A percentile compares a stretch with the other conserved stretches of the same genome.
phyloP scores from a whole-genome alignment of 768 basidiomycete species.

The Tylopilus subfusipes region DNA sequence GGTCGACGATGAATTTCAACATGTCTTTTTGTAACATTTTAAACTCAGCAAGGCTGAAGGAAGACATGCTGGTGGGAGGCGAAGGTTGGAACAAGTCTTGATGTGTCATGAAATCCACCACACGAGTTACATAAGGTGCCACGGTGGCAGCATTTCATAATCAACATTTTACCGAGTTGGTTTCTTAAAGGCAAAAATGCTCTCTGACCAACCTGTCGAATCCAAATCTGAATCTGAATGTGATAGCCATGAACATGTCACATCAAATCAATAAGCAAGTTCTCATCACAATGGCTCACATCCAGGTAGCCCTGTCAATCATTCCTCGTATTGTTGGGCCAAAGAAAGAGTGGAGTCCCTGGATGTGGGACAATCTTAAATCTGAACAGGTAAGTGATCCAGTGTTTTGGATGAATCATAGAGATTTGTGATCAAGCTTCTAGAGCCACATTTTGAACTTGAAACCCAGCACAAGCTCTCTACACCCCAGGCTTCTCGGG shows the following conservation, averaged over 20 bases:
- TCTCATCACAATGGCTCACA: neutral
- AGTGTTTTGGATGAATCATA: neutral
- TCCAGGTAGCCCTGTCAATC: neutral
- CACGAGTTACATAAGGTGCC: too few species aligned
- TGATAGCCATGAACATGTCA: neutral
- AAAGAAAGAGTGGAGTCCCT: neutral
- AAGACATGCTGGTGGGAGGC: too few species aligned
- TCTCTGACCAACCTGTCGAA: neutral
- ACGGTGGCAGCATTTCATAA: neutral
- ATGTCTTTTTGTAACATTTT: too few species aligned
- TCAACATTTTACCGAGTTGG: neutral
- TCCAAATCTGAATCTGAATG: neutral
- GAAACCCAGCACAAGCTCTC: neutral
- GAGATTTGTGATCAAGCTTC: neutral
- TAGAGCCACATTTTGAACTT: neutral
- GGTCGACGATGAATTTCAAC: too few species aligned
- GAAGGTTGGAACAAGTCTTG: too few species aligned
- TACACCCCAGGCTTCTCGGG: neutral
- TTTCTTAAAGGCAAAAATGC: too few species aligned
- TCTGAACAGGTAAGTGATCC: neutral
- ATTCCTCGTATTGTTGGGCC: neutral
- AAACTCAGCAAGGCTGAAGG: too few species aligned
- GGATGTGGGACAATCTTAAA: neutral
- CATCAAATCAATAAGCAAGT: neutral
- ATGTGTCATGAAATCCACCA: too few species aligned